These are phyloP conservation scores for Ochromonas danica DNA, from an alignment of 108 stramenopile genomes.

Conservation along the genomic window DNA sequence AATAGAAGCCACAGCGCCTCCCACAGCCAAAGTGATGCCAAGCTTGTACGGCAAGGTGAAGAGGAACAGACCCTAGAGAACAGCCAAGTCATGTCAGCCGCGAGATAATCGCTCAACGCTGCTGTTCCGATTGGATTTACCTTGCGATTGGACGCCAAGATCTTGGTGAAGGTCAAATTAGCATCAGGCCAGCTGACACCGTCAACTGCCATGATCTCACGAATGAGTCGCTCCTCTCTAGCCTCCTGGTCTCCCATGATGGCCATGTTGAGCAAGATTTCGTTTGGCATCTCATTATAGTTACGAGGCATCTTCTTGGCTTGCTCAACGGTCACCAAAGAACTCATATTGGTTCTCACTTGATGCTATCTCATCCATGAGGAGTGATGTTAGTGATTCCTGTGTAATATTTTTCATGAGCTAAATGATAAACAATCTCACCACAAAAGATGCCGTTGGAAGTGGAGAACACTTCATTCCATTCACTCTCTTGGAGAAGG, in stretches of 20 bases:
- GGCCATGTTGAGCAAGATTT: conserved; percentile 23
- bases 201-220: conserved; percentile 40
- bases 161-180: not conserved
- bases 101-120: too few relatives aligned
- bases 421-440: too few relatives aligned
- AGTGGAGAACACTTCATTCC: too few relatives aligned
- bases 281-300: conserved; percentile 30
- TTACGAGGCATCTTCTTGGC: conserved; percentile 25
- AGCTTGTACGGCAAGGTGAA: conserved; percentile 65
- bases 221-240: conserved; percentile 33
- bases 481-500: too few relatives aligned
- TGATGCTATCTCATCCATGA: too few relatives aligned
- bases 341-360: not conserved
- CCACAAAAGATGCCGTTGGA: too few relatives aligned
- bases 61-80: conserved; percentile 58
- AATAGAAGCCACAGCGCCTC: conserved; percentile 57
- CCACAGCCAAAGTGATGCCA: conserved; percentile 60
- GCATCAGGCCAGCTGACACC: not conserved
- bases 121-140: too few relatives aligned
- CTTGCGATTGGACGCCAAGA: too few relatives aligned
- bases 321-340: conserved; percentile 10
- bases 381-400: too few relatives aligned
- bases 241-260: conserved; percentile 34
- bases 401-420: too few relatives aligned
- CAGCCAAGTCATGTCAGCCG: too few relatives aligned